Conservation (phyloP, 495 filamentous ascomycete genomes). For the Penicillium malachiteum region DNA sequence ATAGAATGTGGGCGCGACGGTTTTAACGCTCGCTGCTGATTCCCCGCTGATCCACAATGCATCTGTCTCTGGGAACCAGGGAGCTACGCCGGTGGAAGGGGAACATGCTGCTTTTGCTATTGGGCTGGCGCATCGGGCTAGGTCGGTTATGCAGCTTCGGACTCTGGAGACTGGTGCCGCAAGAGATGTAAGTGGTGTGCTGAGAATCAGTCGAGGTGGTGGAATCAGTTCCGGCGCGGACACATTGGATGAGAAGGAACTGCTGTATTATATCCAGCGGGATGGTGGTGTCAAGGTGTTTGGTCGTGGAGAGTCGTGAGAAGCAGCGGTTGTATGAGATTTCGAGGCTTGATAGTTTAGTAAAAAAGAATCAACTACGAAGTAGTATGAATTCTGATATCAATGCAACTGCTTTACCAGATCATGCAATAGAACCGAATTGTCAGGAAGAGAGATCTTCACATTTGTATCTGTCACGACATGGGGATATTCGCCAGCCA, state of each 20-base stretch:
- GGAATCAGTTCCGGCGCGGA: slow-evolving; percentile 39
- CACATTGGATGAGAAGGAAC: slow-evolving; percentile 62
- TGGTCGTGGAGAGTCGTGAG: slow-evolving; percentile 61
- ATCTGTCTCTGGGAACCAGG: slow-evolving; percentile 28
- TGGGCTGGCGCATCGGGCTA: slow-evolving; percentile 71
- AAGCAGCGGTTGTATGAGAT: not conserved
- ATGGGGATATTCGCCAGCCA: slow-evolving; percentile 47
- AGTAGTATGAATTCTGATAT: too few relatives aligned
- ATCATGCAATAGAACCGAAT: slow-evolving; percentile 16
- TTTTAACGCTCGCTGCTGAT: slow-evolving; percentile 70
- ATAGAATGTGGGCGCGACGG: slow-evolving; percentile 53
- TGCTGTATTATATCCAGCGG: slow-evolving; percentile 74
- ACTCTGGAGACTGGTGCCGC: slow-evolving; percentile 81
- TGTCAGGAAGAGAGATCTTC: slow-evolving; percentile 40
- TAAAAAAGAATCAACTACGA: not conserved
- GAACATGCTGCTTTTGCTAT: slow-evolving; percentile 69
- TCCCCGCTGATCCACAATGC: slow-evolving; percentile 61
- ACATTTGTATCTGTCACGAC: slow-evolving; percentile 43
- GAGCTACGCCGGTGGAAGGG: slow-evolving; percentile 58
- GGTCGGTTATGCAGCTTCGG: slow-evolving; percentile 65
- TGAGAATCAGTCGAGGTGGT: slow-evolving; percentile 68
- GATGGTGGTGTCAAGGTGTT: slow-evolving; percentile 81
- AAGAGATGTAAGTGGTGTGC: slow-evolving; percentile 85
- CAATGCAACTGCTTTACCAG: not conserved
- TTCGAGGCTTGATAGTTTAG: not conserved